Conservation (phyloP, 176 grass and related monocot species). For the Carex scoparia region DNA sequence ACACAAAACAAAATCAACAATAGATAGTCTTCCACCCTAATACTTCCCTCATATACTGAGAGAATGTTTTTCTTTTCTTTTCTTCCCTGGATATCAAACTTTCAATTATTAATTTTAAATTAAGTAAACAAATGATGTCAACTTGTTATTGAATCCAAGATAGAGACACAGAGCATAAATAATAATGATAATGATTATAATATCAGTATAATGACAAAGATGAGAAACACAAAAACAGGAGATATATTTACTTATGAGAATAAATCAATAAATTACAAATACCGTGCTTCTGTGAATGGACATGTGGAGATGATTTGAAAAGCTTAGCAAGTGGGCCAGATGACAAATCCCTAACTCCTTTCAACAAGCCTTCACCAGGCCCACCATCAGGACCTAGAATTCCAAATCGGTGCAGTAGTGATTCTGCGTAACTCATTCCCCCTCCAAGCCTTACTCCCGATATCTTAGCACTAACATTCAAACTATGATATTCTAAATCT, state of each 20-base stretch:
- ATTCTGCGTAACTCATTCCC: constrained; percentile 88
- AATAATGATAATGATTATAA: background rate
- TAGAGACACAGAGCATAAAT: background rate
- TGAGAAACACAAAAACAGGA: background rate
- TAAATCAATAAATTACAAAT: constrained; percentile 6
- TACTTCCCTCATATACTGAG: background rate
- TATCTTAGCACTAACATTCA: constrained; percentile 73
- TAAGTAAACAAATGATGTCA: background rate
- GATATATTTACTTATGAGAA: constrained; percentile 6
- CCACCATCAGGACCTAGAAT: constrained; percentile 90
- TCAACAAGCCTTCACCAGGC: constrained; percentile 84
- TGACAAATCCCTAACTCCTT: constrained; percentile 86
- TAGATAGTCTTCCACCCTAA: background rate
- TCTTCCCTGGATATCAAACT: background rate
- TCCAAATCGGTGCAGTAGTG: constrained; percentile 80
- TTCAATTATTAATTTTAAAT: background rate
- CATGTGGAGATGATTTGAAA: constrained; percentile 68
- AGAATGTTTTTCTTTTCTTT: background rate
- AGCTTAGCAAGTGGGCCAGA: constrained; percentile 90
- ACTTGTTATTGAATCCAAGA: background rate
- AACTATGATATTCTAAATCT: constrained; percentile 95
- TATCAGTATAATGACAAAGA: constrained; percentile 7
- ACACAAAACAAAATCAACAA: background rate
- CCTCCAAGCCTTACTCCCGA: constrained; percentile 88
- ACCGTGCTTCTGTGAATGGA: constrained; percentile 36